Percentiles rank a stretch among this genome's conserved stretches.
phyloP scores from a whole-genome alignment of 202 grass and related monocot species.

The Hordeum pubiflorum region DNA sequence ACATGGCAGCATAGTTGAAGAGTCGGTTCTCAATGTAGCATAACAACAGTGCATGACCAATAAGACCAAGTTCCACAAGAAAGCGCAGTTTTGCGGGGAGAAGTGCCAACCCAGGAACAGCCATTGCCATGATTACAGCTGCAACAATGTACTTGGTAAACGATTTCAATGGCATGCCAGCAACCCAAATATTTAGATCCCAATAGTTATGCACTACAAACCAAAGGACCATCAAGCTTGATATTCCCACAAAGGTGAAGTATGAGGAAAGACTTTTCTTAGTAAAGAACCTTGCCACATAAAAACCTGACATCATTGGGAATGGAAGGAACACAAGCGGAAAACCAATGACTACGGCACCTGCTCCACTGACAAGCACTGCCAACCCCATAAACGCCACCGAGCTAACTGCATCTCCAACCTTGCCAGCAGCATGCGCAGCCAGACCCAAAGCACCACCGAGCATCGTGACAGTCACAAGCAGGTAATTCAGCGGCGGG shows the following conservation, averaged over 20 bases:
- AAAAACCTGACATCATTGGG: conserved; percentile 88
- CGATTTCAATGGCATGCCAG: conserved; percentile 88
- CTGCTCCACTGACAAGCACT: conserved; percentile 75
- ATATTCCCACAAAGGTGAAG: conserved; percentile 84
- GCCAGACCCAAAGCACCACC: conserved; percentile 65
- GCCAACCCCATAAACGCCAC: conserved; percentile 59
- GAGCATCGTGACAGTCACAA: conserved; percentile 86
- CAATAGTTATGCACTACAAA: conserved; percentile 98
- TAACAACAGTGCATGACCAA: conserved; percentile 75
- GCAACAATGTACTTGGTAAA: conserved; percentile 87
- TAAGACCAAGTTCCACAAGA: conserved; percentile 78
- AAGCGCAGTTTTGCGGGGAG: conserved; percentile 70
- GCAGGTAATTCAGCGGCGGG: conserved; percentile 84
- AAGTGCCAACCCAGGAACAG: conserved; percentile 81
- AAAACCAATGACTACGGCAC: conserved; percentile 83
- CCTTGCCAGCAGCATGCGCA: conserved; percentile 75
- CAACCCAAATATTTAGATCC: conserved; percentile 99
- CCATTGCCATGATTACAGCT: conserved; percentile 76
- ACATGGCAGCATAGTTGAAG: conserved; percentile 84
- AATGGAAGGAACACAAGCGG: conserved; percentile 71
- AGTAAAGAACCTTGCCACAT: conserved; percentile 85
- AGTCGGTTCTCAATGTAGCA: conserved; percentile 91
- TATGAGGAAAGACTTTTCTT: conserved; percentile 95
- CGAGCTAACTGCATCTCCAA: conserved; percentile 66
- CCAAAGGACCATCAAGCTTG: conserved; percentile 95